These are phyloP conservation scores for Ambrosia hybrid DNA, from an alignment of 140 eudicot species.

Conservation along the genomic window DNA sequence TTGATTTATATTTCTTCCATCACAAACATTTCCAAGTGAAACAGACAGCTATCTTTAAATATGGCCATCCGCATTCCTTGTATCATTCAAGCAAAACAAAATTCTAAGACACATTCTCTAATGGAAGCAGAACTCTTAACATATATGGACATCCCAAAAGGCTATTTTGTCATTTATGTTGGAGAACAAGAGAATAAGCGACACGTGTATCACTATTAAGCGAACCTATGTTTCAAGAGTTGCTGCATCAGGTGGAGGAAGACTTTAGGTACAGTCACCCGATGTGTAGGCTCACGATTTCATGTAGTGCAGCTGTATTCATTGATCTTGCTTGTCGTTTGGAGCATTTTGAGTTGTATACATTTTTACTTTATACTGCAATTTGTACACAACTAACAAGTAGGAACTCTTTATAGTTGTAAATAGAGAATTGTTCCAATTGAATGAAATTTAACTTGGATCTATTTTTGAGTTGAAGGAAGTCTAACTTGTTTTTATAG, in stretches of 20 bases:
- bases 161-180: background rate
- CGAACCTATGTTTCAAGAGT: conserved; percentile 26
- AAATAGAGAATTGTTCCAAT: background rate
- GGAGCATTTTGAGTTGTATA: background rate
- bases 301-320: conserved; percentile 36
- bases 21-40: background rate
- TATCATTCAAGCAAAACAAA: conserved; percentile 26
- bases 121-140: background rate
- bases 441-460: background rate
- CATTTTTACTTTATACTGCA: too few relatives aligned
- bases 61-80: conserved; percentile 34
- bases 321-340: background rate
- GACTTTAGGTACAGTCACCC: conserved; percentile 19
- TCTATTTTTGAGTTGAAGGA: background rate
- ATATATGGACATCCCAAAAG: background rate
- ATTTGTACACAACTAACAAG: background rate
- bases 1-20: background rate
- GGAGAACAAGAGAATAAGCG: background rate
- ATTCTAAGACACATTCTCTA: conserved; percentile 15
- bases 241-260: background rate
- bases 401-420: background rate
- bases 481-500: too few relatives aligned
- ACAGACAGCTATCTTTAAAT: background rate
- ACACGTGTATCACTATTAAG: background rate
- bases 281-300: conserved; percentile 24